Evolutionary conservation across 1,284 basidiomycete genomes (phyloP).

Genomic region (Cutaneotrichosporon mucoides): DNA sequence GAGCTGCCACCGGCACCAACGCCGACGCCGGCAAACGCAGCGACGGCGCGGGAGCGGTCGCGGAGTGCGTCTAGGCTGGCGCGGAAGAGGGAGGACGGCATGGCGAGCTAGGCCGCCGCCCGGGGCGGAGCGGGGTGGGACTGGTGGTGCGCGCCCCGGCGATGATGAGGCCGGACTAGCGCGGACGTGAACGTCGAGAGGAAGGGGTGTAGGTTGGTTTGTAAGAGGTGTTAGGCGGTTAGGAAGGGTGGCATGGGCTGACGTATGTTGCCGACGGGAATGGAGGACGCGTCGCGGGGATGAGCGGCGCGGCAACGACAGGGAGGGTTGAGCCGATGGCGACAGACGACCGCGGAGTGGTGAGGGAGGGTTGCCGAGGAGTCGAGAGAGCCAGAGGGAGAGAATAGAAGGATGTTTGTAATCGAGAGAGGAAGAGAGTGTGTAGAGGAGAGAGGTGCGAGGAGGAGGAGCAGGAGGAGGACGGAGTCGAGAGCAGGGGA

Average conservation of each 20-base stretch:
- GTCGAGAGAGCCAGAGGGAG: no score
- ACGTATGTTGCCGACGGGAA: neutral
- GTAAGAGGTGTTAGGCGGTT: neutral
- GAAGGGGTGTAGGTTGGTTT: no score
- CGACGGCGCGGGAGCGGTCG: constrained; percentile 20
- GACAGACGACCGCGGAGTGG: no score
- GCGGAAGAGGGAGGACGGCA: constrained; percentile 23
- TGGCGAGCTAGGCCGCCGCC: constrained; percentile 7
- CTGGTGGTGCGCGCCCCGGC: neutral
- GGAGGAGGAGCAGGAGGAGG: no score
- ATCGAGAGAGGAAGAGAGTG: no score
- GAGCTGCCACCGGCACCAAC: neutral
- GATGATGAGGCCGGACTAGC: neutral
- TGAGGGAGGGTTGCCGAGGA: no score
- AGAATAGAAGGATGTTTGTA: no score
- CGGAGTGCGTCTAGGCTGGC: constrained; percentile 17
- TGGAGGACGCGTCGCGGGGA: neutral
- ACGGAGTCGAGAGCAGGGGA: no score
- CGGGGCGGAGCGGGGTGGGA: neutral
- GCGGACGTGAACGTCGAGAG: no score
- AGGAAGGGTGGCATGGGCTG: neutral
- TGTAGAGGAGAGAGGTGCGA: no score
- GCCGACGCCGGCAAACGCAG: constrained; percentile 12
- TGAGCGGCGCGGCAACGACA: neutral
- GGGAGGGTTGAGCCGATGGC: no score